Base-by-base conservation (phyloP, 2,329 filamentous ascomycete species). In the Pyrenochaeta sp. region DNA sequence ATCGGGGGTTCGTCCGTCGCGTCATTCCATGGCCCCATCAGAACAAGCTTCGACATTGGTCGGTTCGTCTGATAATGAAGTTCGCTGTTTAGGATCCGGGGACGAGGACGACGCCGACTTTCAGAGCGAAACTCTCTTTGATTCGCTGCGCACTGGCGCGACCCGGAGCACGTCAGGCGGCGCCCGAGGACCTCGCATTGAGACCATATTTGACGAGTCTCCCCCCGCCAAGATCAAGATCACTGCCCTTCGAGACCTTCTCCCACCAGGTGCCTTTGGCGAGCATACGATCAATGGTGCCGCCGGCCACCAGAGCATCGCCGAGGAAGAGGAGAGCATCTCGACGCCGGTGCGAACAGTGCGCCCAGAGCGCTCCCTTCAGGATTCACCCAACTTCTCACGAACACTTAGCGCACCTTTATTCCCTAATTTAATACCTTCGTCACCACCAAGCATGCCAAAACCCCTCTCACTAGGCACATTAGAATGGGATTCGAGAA, bases 121-220 rank as follows among this genome's bases (percentile, higher is more conserved):
- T 67, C 88, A 87, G 75, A 92, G 89, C 72, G 90, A 93, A 65
- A 90, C 87, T 15, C 82, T 90, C 50, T 92, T 87, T 74, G 90
- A 93, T 77, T 92, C 90, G 27, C 77, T 92, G 62, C 87, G 89
- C 47, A 92, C 90, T 14, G 82, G 84, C 54, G 87, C 84, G 33
- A 91, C 89, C 9, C 83, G 84, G 56, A 89, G 87, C 57, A 82
- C 84, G 48, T 85, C 87, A 49, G 64, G 66, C 54, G 85, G 86
- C 30, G 83, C 87, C 41, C 87, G 91, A 69, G 89, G 88, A 23
- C 89, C 90, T 14, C 79, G 82, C 43, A 86, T 92, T 44, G 90
- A 92, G 68, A 90, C 87, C 20, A 90, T 92, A 80, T 93, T 92
- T 73, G 90, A 93, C 75, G 90, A 93, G 64, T 91, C 89, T 12